Conservation (phyloP, 331 rosid species). For the Malus hybrid region DNA sequence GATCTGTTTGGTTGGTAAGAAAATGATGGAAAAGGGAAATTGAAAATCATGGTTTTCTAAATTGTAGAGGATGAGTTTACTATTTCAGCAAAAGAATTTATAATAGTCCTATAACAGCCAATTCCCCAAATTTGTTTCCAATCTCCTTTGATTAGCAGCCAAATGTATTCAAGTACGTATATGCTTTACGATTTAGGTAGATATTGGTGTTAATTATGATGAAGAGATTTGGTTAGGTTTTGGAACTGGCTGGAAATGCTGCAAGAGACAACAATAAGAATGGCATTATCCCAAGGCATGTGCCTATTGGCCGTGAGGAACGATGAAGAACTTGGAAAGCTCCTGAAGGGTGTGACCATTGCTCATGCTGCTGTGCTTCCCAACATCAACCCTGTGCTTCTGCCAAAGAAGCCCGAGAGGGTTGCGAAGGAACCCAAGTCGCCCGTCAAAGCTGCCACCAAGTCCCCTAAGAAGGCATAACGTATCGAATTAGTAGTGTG, state of each 20-base stretch:
- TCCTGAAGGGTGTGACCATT: constrained; percentile 46
- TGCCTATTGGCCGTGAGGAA: constrained; percentile 40
- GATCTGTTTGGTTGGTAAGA: not conserved
- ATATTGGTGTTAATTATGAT: not conserved
- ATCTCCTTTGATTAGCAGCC: not conserved
- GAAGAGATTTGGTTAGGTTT: constrained; percentile 17
- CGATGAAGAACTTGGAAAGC: constrained; percentile 47
- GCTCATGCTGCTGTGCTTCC: constrained; percentile 42
- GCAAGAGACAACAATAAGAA: constrained; percentile 46
- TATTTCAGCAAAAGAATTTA: no score
- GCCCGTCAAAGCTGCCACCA: constrained; percentile 26
- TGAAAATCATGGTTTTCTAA: not conserved
- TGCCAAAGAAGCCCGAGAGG: constrained; percentile 25
- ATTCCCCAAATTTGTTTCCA: not conserved
- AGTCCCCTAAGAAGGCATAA: constrained; percentile 28
- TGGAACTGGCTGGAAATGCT: constrained; percentile 48
- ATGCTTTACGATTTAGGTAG: not conserved
- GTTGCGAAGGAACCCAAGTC: constrained; percentile 31
- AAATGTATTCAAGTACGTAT: not conserved
- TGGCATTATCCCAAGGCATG: constrained; percentile 36
- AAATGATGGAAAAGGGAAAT: not conserved
- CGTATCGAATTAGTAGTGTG: not conserved
- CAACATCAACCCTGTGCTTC: constrained; percentile 38
- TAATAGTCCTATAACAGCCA: not conserved
- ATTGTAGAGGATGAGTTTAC: not conserved